Evolutionary conservation across 2,329 filamentous ascomycete genomes (phyloP).

Genomic region (Paracoccidioides brasiliensis): DNA sequence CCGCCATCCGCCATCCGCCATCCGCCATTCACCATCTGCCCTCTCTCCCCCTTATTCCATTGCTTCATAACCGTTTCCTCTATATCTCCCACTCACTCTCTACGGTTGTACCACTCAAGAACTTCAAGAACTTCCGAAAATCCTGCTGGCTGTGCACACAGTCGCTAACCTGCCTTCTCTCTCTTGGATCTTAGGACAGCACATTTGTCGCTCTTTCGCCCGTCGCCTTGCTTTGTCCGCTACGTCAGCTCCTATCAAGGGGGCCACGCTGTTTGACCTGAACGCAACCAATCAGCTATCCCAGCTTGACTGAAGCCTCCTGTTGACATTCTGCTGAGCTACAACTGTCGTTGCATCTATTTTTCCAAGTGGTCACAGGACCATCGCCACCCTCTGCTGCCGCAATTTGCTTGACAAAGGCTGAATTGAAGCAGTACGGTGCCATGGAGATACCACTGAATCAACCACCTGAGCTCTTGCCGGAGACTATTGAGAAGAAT

Average conservation of each 20-base stretch:
- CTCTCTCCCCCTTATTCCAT: neutral
- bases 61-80: neutral
- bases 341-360: neutral
- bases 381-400: conserved; percentile 6
- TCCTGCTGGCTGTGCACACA: neutral
- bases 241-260: neutral
- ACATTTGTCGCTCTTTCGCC: neutral
- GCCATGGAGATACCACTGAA: conserved; percentile 58
- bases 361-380: neutral
- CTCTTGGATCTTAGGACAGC: neutral
- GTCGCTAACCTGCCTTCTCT: neutral
- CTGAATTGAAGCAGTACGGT: conserved; percentile 70
- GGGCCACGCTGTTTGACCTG: neutral
- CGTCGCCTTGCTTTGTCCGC: neutral
- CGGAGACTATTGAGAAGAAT: conserved; percentile 58
- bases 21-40: too few species aligned
- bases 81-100: neutral
- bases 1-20: too few species aligned
- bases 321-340: neutral
- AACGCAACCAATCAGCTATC: neutral
- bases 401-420: conserved; percentile 10
- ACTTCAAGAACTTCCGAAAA: neutral
- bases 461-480: conserved; percentile 52
- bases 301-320: neutral
- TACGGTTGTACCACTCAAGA: neutral